Evolutionary conservation across 441 rosid species (phyloP), one percentile per base, ranked within the genome.

Genomic region (Kokia cookei): DNA sequence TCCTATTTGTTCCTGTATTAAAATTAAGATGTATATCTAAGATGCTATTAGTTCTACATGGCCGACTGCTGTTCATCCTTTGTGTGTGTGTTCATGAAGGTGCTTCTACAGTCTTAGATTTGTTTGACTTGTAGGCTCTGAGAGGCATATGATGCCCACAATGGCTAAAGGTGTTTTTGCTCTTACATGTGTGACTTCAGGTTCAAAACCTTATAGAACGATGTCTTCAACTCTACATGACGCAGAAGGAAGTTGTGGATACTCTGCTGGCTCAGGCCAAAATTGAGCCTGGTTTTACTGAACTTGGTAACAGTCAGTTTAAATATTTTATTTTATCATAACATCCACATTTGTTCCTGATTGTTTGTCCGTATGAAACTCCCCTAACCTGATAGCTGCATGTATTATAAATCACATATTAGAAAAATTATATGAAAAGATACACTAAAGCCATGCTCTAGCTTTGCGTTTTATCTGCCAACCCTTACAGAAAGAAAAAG

Each of bases 211-310:
- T 94, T 40, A 96, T 96, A 66, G 98, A 96, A 78, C 82, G 98
- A 54, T 96, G 99, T 58, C 98, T 96, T 72, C 99, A 93, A 40
- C 85, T 96, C 73, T 92, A 96, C 87, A 96, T 93, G 98, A 91
- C 89, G 65, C 97, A 88, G 84, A 88, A 84, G 80, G 99, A 96
- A 85, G 99, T 93, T 8, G 90, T 91, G 75, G 91, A 92, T 24
- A 93, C 98, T 48, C 81, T 96, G 75, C 84, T 89, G 75, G 91
- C 74, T 69, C 94, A 89, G 76, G 99, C 99, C 71, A 93, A 92
- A 83, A 93, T 96, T 79, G 98, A 96, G 84, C 99, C 98, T 74
- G 94, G 96, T 24, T 96, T 96, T 78, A 96, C 99, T 57, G 96
- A 96, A 81, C 95, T 93, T 68, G 99, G 99, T 96, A 93, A 83